Conservation (phyloP, 2,329 filamentous ascomycete species). For the Neoscytalidium dimidiatum region DNA sequence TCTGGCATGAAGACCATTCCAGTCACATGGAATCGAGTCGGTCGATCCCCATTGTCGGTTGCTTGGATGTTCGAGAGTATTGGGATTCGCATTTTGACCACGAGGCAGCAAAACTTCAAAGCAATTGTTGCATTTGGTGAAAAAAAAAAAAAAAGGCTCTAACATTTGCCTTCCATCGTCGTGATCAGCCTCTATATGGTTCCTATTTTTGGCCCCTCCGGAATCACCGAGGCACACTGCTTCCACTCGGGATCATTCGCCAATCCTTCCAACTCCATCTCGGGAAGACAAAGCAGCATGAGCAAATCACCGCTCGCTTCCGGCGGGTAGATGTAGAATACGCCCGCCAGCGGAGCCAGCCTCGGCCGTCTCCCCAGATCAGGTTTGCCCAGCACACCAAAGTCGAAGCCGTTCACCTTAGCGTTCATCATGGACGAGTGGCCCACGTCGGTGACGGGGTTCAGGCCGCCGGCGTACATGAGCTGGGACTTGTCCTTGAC, state of each 20-base stretch:
- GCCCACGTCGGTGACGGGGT: slow-evolving; percentile 21
- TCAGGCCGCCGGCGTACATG: slow-evolving; percentile 27
- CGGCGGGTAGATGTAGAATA: slow-evolving; percentile 21
- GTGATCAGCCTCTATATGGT: no score
- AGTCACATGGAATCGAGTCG: no score
- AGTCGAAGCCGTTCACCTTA: slow-evolving; percentile 23
- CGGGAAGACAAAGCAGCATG: not conserved
- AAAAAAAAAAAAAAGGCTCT: no score
- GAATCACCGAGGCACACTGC: not conserved
- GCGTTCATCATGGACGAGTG: slow-evolving; percentile 25
- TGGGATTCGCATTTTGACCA: no score
- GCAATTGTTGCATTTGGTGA: no score
- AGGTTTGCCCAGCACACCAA: slow-evolving; percentile 21
- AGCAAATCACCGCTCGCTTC: not conserved
- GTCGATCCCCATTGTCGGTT: no score
- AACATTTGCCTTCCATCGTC: no score
- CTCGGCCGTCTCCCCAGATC: slow-evolving; percentile 20
- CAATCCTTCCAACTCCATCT: not conserved
- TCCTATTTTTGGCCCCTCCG: not conserved
- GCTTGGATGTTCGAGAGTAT: no score
- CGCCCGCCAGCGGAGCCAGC: not conserved
- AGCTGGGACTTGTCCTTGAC: slow-evolving; percentile 30
- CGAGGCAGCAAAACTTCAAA: no score
- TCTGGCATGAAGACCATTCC: no score
- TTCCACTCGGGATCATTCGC: not conserved